Evolutionary conservation across 106 monocot species (phyloP), one percentile per base, ranked within the genome.

Genomic region (Narthecium ossifragum): DNA sequence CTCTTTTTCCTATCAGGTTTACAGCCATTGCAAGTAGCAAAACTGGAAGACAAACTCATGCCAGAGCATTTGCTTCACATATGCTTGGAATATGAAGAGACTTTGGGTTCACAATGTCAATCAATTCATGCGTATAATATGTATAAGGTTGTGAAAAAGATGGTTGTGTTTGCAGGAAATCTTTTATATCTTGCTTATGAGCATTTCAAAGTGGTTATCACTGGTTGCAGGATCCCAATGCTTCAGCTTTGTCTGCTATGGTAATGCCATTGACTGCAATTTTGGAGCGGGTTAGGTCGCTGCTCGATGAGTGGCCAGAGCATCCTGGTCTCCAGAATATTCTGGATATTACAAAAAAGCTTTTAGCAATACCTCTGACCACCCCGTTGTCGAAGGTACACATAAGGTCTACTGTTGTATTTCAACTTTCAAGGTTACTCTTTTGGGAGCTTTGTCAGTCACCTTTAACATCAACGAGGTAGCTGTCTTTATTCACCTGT

Each of bases 321-420:
- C 94, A 96, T 74, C 94, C 94, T 46, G 80, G 66, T 59, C 90
- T 86, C 43, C 70, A 69, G 49, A 90, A 78, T 57, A 65, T 90
- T 51, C 26, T 74, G 34, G 83, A 89, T 27, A 24, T 64, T 27
- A 71, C 62, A 31, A 72, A 71, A 13, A 65, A 54, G 13, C 83
- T 96, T 63, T 65, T 96, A 52, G 34, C 48, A 25, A 58, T 83
- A 28, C 73, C 90, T 59, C 40, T 68, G 8, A 69, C 48, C 36
- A 73, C 79, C 12, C 81, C 85, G 40, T 53, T 84, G 53, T 77
- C 83, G 22, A 86, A 96, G 83, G 94, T 96, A 63, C 31, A n/a
- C 25, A 2, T 26, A 34, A n/a, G n/a, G n/a, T n/a, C n/a, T n/a
- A n/a, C 27, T 48, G 8, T 60, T 51, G 0, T 31, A 2, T 36